Conservation (phyloP, 202 grass and related monocot species). For the Schoenoplectus triqueter region DNA sequence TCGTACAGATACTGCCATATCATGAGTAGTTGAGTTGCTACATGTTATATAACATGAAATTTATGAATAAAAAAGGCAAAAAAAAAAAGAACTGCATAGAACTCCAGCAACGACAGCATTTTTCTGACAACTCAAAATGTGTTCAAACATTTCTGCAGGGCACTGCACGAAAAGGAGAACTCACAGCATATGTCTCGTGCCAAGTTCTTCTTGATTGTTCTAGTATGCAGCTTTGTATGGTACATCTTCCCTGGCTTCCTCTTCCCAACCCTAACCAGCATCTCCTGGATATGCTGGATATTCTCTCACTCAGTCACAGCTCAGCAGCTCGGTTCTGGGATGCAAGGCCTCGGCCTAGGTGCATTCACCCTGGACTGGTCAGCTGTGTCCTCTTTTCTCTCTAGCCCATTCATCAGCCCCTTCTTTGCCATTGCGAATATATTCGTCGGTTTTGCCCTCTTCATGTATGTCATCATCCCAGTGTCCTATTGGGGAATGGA, state of each 20-base stretch:
- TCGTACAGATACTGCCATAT: no score
- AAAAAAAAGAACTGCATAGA: neutral
- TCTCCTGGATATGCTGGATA: conserved; percentile 84
- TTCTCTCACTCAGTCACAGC: conserved; percentile 70
- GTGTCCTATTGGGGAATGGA: conserved; percentile 63
- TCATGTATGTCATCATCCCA: conserved; percentile 56
- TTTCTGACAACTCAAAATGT: neutral
- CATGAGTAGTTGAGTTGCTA: no score
- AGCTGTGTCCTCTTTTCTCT: conserved; percentile 67
- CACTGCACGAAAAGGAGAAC: conserved; percentile 76
- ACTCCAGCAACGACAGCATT: neutral
- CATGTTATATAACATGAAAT: neutral
- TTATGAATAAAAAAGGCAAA: neutral
- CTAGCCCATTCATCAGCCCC: conserved; percentile 71
- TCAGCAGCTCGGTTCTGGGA: conserved; percentile 70
- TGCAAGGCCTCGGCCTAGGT: conserved; percentile 62
- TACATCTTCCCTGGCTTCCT: conserved; percentile 67
- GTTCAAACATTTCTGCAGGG: conserved; percentile 46
- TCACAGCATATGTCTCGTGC: conserved; percentile 59
- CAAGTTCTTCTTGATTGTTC: conserved; percentile 81
- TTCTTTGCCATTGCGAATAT: conserved; percentile 80
- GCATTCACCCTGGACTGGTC: conserved; percentile 88
- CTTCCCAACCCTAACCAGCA: conserved; percentile 61
- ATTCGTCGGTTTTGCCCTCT: conserved; percentile 52
- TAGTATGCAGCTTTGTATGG: conserved; percentile 78